Evolutionary conservation across 2,329 filamentous ascomycete genomes (phyloP).

Genomic region (Bipolaris cookei): DNA sequence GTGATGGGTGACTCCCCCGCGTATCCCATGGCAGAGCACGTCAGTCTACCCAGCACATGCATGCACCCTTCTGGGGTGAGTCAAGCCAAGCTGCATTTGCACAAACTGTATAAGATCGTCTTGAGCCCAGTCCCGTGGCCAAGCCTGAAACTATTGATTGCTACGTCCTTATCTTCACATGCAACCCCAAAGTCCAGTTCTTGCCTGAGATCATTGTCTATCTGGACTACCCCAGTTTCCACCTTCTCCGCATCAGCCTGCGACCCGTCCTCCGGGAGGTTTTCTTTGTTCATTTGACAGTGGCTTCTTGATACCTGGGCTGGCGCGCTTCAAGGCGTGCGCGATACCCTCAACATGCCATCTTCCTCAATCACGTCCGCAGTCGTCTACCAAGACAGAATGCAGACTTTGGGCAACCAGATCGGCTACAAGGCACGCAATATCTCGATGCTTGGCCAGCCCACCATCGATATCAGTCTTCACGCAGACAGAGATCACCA

Average conservation of each 20-base stretch:
- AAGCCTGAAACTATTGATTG: conserved; percentile 1
- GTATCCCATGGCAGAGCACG: conserved; percentile 24
- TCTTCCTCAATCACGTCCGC: conserved; percentile 27
- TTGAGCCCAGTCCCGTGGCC: conserved; percentile 8
- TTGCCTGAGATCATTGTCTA: not conserved
- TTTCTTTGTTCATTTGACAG: conserved; percentile 19
- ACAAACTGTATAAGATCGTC: conserved; percentile 27
- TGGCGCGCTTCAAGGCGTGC: conserved; percentile 17
- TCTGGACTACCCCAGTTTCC: conserved; percentile 11
- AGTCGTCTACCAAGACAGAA: conserved; percentile 31
- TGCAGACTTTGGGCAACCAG: conserved; percentile 42
- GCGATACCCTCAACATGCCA: conserved; percentile 28
- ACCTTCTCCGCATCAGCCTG: conserved; percentile 29
- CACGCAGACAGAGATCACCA: conserved; percentile 39
- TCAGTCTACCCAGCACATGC: conserved; percentile 18
- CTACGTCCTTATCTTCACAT: conserved; percentile 10
- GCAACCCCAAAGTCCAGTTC: conserved; percentile 9
- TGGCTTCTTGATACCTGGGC: conserved; percentile 15
- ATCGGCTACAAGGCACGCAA: conserved; percentile 45
- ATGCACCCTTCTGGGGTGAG: conserved; percentile 27
- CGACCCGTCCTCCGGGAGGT: no score
- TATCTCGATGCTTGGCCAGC: conserved; percentile 45
- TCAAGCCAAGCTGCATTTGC: conserved; percentile 22
- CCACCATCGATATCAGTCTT: conserved; percentile 53
- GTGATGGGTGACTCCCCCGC: conserved; percentile 13